Conservation (phyloP, 73 alveolate species). For the Paramecium sexaurelia region DNA sequence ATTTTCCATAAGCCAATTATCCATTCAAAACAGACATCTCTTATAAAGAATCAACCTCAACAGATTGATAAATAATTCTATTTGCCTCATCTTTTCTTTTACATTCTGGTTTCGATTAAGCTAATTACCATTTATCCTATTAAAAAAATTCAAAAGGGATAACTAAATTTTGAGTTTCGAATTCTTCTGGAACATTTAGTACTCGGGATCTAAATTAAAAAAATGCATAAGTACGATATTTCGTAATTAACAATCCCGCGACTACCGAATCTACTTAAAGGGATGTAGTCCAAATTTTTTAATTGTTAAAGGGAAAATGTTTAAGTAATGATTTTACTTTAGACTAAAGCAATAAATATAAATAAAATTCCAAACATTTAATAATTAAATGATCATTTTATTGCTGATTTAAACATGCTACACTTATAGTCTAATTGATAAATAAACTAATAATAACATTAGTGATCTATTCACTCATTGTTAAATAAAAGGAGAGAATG, state of each 20-base stretch:
- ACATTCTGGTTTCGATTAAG: not conserved
- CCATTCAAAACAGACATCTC: not conserved
- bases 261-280: not conserved
- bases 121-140: slow-evolving; percentile 1
- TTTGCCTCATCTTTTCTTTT: not conserved
- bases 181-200: not conserved
- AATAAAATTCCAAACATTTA: slow-evolving; percentile 15
- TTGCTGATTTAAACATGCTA: not conserved
- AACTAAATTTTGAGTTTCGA: not conserved
- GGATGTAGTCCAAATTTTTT: not conserved
- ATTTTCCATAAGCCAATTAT: not conserved
- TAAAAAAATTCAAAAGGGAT: not conserved
- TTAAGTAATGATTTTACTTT: not conserved
- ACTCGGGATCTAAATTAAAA: not conserved
- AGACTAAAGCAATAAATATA: not conserved
- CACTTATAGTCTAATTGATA: not conserved
- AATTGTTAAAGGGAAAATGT: not conserved
- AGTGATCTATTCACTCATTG: not conserved
- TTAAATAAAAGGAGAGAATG: not conserved
- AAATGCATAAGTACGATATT: not conserved
- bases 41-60: not conserved
- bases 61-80: not conserved
- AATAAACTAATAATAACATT: not conserved
- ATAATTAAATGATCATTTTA: not conserved
- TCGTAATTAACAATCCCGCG: not conserved